Evolutionary conservation across 169 alveolate species (phyloP), one percentile per base, ranked within the genome.

Genomic region (Toxoplasma gondii): DNA sequence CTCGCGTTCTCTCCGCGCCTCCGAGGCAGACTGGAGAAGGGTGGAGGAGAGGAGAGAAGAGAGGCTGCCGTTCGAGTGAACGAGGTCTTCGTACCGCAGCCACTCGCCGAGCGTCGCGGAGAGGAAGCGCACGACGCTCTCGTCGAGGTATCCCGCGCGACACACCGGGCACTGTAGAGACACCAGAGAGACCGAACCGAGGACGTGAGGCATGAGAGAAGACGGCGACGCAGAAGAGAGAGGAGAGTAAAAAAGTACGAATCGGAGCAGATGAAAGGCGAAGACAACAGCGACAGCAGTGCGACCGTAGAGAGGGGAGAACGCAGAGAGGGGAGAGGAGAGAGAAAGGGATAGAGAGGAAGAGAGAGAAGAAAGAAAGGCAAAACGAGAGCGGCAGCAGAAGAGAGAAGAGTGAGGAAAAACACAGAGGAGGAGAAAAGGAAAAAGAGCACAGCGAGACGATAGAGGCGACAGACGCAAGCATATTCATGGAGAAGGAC

Each of bases 161-260:
- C 90, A 82, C 38, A 82, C 90, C 1, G 90, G 90, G 67, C 90
- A 82, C 90, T 82, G 90, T 31, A 22, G 27, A 10, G 43, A n/a
- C 4, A 19, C 45, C 49, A 78, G 27, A 10, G 27, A 38, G 43
- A 78, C n/a, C 17, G 17, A n/a, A n/a, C 5, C 39, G 44, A 1
- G n/a, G 22, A 10, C 12, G 45, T 17, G 86, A 17, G 10, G 49
- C n/a, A 22, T n/a, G 44, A 1, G 27, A n/a, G 29, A 78, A 78
- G 86, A 78, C 10, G 24, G n/a, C 39, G 90, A 38, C 1, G 67
- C 53, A 82, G 67, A 31, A 82, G 9, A 0, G 64, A 39, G 41
- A 39, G n/a, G 67, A 82, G 27, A 64, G 9, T 1, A 74, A n/a
- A n/a, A 17, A 36, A 12, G 44, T 1, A n/a, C 84, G 45, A 2